These are phyloP conservation scores for Fusarium oligoseptatum DNA, from an alignment of 2,329 filamentous ascomycete species.

Conservation along the genomic window DNA sequence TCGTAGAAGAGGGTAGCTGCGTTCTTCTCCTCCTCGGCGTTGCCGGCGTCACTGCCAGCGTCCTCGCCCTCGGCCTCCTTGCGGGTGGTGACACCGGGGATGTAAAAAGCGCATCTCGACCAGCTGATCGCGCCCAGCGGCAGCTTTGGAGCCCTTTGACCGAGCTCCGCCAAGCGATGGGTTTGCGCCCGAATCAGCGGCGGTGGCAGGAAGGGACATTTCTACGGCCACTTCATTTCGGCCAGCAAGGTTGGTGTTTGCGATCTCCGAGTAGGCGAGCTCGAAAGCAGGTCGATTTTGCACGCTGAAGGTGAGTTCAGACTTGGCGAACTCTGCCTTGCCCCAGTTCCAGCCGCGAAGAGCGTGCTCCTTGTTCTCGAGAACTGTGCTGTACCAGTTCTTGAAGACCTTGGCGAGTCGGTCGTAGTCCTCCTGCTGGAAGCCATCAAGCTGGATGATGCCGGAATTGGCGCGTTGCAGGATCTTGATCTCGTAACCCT, in stretches of 20 bases:
- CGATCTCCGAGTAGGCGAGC: slow-evolving; percentile 96
- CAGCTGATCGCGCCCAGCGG: slow-evolving; percentile 89
- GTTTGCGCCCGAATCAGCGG: slow-evolving; percentile 79
- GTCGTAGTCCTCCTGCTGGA: slow-evolving; percentile 94
- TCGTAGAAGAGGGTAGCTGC: slow-evolving; percentile 98
- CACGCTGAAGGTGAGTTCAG: slow-evolving; percentile 95
- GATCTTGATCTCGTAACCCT: slow-evolving; percentile 94
- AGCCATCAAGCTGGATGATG: slow-evolving; percentile 94
- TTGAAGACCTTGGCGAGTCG: slow-evolving; percentile 94
- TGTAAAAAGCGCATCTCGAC: slow-evolving; percentile 99
- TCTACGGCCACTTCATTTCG: slow-evolving; percentile 98
- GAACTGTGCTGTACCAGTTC: slow-evolving; percentile 94
- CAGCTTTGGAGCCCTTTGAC: slow-evolving; percentile 87
- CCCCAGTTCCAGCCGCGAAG: slow-evolving; percentile 99
- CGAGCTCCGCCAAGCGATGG: slow-evolving; percentile 79
- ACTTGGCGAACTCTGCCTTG: slow-evolving; percentile 95
- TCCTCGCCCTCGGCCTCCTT: slow-evolving; percentile 78
- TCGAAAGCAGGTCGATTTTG: slow-evolving; percentile 97
- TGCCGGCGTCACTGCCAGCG: slow-evolving; percentile 69
- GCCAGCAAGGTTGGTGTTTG: slow-evolving; percentile 96
- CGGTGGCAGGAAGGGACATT: slow-evolving; percentile 82
- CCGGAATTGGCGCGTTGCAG: slow-evolving; percentile 81
- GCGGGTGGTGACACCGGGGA: slow-evolving; percentile 88
- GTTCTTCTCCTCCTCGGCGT: slow-evolving; percentile 81
- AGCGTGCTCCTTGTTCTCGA: slow-evolving; percentile 94